A percentile compares a stretch with the other conserved stretches of the same genome.
phyloP scores from a whole-genome alignment of 805 yeast species.

The Groenewaldozyma tartarivorans region DNA sequence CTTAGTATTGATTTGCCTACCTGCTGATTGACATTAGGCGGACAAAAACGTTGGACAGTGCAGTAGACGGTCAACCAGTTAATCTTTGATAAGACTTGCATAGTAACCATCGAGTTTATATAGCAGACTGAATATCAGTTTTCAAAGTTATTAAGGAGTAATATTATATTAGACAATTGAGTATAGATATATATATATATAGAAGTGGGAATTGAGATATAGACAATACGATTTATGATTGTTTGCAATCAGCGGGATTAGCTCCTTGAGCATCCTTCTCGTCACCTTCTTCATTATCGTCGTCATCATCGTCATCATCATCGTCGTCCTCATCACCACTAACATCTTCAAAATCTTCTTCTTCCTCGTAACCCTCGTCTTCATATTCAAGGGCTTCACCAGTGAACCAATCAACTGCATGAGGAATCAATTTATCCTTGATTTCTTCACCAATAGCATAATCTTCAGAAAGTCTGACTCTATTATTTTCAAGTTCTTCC shows the following conservation, averaged over 20 bases:
- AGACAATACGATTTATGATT: too few species aligned
- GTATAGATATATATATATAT: too few species aligned
- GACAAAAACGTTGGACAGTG: too few species aligned
- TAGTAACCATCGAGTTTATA: too few species aligned
- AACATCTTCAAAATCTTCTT: conserved; percentile 52
- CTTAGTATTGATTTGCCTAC: too few species aligned
- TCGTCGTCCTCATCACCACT: conserved; percentile 55
- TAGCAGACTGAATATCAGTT: too few species aligned
- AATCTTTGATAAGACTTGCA: too few species aligned
- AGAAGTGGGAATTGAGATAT: too few species aligned
- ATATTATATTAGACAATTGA: too few species aligned
- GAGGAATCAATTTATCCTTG: conserved; percentile 90
- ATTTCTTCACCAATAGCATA: conserved; percentile 94
- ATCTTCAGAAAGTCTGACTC: conserved; percentile 78
- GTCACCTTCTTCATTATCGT: conserved; percentile 35
- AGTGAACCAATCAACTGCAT: conserved; percentile 98
- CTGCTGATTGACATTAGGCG: too few species aligned
- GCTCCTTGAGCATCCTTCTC: conserved; percentile 32
- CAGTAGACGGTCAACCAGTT: too few species aligned
- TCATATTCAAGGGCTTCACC: conserved; percentile 88
- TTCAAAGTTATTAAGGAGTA: too few species aligned
- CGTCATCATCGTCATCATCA: conserved; percentile 53
- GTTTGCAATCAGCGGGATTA: conserved; percentile 48
- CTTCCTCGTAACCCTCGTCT: conserved; percentile 46
- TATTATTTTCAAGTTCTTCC: conserved; percentile 64